Percentiles rank a stretch among this genome's conserved stretches.
These are phyloP conservation scores for Rosa persica DNA, from an alignment of 306 rosid species.

Conservation along the genomic window DNA sequence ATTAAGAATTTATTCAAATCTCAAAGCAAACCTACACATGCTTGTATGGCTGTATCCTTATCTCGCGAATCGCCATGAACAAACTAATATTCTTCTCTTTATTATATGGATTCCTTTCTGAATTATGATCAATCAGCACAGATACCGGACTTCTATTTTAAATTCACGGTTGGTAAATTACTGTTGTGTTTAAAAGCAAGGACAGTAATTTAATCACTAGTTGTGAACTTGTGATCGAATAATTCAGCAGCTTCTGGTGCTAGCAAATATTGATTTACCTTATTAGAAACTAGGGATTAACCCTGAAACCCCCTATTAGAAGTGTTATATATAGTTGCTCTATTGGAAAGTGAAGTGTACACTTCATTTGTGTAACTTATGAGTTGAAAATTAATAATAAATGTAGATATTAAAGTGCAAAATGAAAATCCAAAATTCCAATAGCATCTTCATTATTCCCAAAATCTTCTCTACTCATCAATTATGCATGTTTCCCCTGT, in stretches of 20 bases:
- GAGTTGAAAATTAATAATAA: neutral
- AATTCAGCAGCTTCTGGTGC: neutral
- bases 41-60: constrained; percentile 64
- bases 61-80: constrained; percentile 50
- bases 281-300: neutral
- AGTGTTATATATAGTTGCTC: neutral
- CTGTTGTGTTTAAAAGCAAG: neutral
- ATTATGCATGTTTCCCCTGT: no score
- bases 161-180: neutral
- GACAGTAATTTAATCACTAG: neutral
- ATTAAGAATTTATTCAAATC: constrained; percentile 31
- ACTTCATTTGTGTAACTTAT: neutral
- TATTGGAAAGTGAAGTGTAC: neutral
- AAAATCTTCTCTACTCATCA: neutral
- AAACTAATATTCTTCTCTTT: constrained; percentile 56
- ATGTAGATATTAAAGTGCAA: neutral
- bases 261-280: neutral
- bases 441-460: neutral
- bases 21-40: constrained; percentile 67
- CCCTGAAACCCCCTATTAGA: neutral
- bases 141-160: neutral
- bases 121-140: neutral
- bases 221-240: neutral
- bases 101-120: neutral
- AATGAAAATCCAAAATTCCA: neutral